phyloP scores from a whole-genome alignment of 2,329 filamentous ascomycete species.

The Diaporthe sp. region DNA sequence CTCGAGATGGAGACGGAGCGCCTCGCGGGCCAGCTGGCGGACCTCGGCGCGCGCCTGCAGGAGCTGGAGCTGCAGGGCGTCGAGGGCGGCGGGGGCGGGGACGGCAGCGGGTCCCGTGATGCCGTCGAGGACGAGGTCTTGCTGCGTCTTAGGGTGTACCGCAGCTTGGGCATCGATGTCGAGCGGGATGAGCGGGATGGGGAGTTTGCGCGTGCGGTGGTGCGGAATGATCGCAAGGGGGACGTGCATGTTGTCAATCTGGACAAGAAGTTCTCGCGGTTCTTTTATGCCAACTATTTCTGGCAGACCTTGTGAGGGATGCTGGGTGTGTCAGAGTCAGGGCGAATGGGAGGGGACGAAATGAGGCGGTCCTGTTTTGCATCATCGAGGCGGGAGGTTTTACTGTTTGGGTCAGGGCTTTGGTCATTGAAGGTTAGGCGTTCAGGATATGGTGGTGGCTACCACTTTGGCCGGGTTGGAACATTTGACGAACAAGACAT shows the following conservation, averaged over 20 bases:
- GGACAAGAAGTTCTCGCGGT: slow-evolving; percentile 90
- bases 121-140: slow-evolving; percentile 74
- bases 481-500: background rate
- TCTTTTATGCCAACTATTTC: slow-evolving; percentile 96
- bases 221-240: slow-evolving; percentile 87
- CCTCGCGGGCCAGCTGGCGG: slow-evolving; percentile 82
- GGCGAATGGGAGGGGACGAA: background rate
- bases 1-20: slow-evolving; percentile 95
- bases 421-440: slow-evolving; percentile 1
- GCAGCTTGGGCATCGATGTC: slow-evolving; percentile 90
- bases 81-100: slow-evolving; percentile 70
- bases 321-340: background rate
- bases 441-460: slow-evolving; percentile 11
- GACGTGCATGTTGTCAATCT: slow-evolving; percentile 97
- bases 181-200: slow-evolving; percentile 81
- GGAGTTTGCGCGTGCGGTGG: slow-evolving; percentile 87
- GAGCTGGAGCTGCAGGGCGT: slow-evolving; percentile 90
- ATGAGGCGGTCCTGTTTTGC: background rate
- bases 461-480: background rate
- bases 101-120: slow-evolving; percentile 52
- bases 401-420: slow-evolving; percentile 10
- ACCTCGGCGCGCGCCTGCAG: slow-evolving; percentile 80
- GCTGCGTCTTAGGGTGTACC: slow-evolving; percentile 89
- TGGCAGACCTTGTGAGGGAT: slow-evolving; percentile 84
- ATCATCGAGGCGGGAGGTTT: background rate